Percentiles rank a stretch among this genome's conserved stretches.
phyloP scores from a whole-genome alignment of 345 rosid species.

The Carallia pectinifolia region DNA sequence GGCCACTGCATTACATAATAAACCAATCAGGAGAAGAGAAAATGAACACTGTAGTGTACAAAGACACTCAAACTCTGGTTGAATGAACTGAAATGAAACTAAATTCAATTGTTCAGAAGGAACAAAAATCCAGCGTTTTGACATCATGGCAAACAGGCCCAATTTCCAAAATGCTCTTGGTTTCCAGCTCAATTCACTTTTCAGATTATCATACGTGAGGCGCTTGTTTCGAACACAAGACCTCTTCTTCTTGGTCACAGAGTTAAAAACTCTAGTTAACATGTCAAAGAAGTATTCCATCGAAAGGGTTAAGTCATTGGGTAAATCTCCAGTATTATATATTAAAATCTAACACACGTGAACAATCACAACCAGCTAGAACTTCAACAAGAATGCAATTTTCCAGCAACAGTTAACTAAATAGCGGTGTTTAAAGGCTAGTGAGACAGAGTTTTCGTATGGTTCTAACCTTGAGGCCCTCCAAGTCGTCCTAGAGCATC shows the following conservation, averaged over 20 bases:
- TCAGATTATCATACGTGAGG: no score
- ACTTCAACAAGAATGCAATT: neutral
- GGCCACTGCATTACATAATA: slow-evolving; percentile 16
- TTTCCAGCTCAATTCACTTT: no score
- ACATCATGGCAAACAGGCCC: no score
- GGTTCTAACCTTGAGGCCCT: slow-evolving; percentile 58
- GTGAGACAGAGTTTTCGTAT: slow-evolving; percentile 4
- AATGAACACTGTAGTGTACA: neutral
- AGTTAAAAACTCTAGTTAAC: no score
- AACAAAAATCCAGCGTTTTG: no score
- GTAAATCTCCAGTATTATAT: no score
- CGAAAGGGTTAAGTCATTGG: no score
- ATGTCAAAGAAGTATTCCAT: no score
- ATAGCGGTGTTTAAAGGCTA: neutral
- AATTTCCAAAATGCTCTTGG: neutral
- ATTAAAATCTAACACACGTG: no score
- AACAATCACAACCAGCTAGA: no score
- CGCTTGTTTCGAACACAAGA: no score
- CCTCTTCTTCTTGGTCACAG: neutral
- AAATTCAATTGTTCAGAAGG: no score
- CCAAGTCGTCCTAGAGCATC: slow-evolving; percentile 73
- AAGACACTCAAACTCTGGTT: neutral
- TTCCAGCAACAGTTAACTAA: neutral
- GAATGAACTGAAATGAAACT: neutral
- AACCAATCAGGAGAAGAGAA: neutral